Base-by-base conservation (phyloP, 345 rosid species). In the Acer yangbiense region DNA sequence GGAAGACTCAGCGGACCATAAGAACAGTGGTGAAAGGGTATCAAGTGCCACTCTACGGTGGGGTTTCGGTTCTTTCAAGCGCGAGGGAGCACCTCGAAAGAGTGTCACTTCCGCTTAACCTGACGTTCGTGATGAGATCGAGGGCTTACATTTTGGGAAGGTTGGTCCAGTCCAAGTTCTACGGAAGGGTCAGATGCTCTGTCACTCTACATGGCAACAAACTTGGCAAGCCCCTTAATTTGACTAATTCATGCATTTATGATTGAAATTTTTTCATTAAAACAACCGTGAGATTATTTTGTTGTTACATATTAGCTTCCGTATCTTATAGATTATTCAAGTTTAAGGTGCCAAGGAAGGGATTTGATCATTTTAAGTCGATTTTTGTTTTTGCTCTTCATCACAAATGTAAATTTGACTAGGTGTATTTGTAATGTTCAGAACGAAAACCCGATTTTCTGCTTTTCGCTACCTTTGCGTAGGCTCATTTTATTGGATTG, bases 21-120 rank as follows among this genome's bases (percentile, higher is more conserved):
- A 80, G 67, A 58, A 85, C 88, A 0, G 87, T 92, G 79, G 97
- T 94, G 83, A 70, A 78, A 7, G 95, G 92, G 61, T 69, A 86
- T 74, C 99, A 96, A 83, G 87, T 94, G 77, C 97, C 98, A 0
- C 79, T 96, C 9, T 96, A 96, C 66, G 99, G 99, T 0, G 94
- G 97, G 61, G 69, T 96, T 63, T 83, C 94, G 0, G 77, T 79
- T 54, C 87, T 88, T 43, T 73, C 83, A 21, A 76, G n/a, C 20
- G 83, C 85, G 32, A 69, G 78, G 62, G 78, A 63, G 52, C 94
- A 83, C 71, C 76, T 64, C 4, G 82, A 85, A 39, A 85, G 43
- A 16, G 75, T 88, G 5, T 74, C 87, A 2, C 80, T 94, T 68
- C 99, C 98, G 2, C 83, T 96, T 17, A 92, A 92, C 86, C 85